Base-by-base conservation (phyloP, 805 yeast species). In the Saccharomyces eubayanus region DNA sequence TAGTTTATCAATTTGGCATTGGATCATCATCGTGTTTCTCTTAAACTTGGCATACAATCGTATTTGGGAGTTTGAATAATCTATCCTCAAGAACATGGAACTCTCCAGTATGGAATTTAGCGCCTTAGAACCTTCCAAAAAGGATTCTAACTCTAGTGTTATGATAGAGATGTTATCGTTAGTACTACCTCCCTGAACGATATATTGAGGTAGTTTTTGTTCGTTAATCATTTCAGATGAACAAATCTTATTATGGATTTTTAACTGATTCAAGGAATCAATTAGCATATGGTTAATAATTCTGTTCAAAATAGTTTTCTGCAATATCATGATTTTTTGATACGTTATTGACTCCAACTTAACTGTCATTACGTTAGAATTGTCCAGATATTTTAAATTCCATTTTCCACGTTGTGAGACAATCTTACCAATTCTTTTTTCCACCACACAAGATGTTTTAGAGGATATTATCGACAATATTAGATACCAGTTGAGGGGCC, bases 401-500 rank as follows among this genome's bases (percentile, higher is more conserved):
- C 72, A 70, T 49, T 56, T 59, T 5, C 70, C 68, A 48, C 65
- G 65, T 21, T 57, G 52, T 0, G 72, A 66, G 8, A 64, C 54
- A 14, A 70, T 61, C 51, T 70, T 70, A 21, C 71, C 70, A 40
- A 69, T 67, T 47, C 69, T 60, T 49, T 67, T 63, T 47, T 68
- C 70, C 30, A 70, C 62, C 11, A 66, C 54, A 48, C 72, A 67
- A 5, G 70, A 59, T 10, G 67, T 57, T 16, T 65, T 59, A 1
- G 72, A 67, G 3, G 70, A 66, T 6, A 68, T 59, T n/a, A 67
- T 62, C 1, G 71, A 63, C 27, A 69, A 55, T 12, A 70, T 63
- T 31, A 70, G 52, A 53, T 66, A 70, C 73, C 73, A 70, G 53
- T 67, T 66, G 6, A 63, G 59, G 6, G 72, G 72, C 73, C 73